Base-by-base conservation (phyloP, 495 filamentous ascomycete genomes). In the Bacidia rubella region DNA sequence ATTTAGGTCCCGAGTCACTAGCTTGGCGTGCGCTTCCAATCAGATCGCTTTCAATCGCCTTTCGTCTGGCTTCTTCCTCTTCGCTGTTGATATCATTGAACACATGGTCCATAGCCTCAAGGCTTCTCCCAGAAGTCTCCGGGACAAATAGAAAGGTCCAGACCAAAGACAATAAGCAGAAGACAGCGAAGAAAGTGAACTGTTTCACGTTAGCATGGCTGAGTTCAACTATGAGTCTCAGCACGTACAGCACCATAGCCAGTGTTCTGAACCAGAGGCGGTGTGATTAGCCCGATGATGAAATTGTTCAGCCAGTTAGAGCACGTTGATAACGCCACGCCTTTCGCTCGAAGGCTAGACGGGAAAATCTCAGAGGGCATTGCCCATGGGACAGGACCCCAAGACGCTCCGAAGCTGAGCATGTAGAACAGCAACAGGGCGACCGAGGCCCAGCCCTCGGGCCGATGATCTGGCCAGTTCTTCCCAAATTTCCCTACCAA, bases 251-350 rank as follows among this genome's bases (percentile, higher is more conserved):
- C 67, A 2, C 77, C 77, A 61, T 72, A 79, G 2, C 74, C 73
- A 0, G 73, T 76, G 49, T 72, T 69, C 53, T 76, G 63, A 20
- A 80, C 69, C 0, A 80, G 60, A 2, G 74, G 75, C n/a, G 57
- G 54, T 40, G 50, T 51, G 20, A 57, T 56, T 12, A 51, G 57
- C 19, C 56, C 72, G 35, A 77, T 74, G 39, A 79, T 73, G 55
- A 78, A 78, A 57, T 78, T 78, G 56, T 74, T 76, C 1, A 77
- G 52, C 74, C 75, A 79, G 49, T 74, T 76, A 1, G 72, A 73
- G 55, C 68, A 73, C 1, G 74, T 78, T 1, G 71, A 69, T 12
- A 76, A 56, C 19, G 73, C 72, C 2, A 76, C 69, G 49, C 74
- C 70, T 54, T 79, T 76, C 2, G 75, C 72, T 26, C 76, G 70